Evolutionary conservation across 441 rosid species (phyloP).

Genomic region (Pelargonium citronellum): DNA sequence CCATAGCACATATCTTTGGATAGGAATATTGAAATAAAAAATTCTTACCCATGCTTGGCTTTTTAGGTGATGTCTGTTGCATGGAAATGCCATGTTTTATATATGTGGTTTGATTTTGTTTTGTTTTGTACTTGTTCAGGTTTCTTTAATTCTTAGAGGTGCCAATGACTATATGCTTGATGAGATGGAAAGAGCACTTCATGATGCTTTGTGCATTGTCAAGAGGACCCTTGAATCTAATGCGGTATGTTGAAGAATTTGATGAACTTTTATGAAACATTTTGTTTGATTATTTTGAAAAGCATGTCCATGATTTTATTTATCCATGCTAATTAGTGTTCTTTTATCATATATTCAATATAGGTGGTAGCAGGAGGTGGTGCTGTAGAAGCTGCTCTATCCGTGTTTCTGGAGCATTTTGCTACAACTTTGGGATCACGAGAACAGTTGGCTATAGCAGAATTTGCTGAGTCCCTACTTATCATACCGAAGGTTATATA

Average conservation of each 20-base stretch:
- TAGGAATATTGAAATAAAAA: not conserved
- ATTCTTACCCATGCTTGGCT: not conserved
- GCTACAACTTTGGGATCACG: constrained; percentile 94
- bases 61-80: not conserved
- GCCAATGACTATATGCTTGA: constrained; percentile 99
- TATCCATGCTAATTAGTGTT: not conserved
- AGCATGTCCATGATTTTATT: too few relatives aligned
- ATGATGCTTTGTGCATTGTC: constrained; percentile 78
- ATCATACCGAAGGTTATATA: constrained; percentile 75
- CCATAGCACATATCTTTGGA: constrained; percentile 4
- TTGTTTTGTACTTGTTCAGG: constrained; percentile 35
- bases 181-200: constrained; percentile 96
- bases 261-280: not conserved
- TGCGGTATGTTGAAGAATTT: constrained; percentile 41
- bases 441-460: constrained; percentile 96
- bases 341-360: constrained; percentile 7
- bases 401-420: constrained; percentile 89
- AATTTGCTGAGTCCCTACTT: constrained; percentile 86
- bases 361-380: constrained; percentile 99
- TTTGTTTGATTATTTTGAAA: too few relatives aligned
- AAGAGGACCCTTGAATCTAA: constrained; percentile 96
- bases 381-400: constrained; percentile 90
- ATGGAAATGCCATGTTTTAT: not conserved
- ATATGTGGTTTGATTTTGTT: constrained; percentile 16
- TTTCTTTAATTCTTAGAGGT: constrained; percentile 89